Evolutionary conservation across 2,329 filamentous ascomycete species (phyloP), one percentile per base, ranked within the genome.

Genomic region (Claviceps sp.): DNA sequence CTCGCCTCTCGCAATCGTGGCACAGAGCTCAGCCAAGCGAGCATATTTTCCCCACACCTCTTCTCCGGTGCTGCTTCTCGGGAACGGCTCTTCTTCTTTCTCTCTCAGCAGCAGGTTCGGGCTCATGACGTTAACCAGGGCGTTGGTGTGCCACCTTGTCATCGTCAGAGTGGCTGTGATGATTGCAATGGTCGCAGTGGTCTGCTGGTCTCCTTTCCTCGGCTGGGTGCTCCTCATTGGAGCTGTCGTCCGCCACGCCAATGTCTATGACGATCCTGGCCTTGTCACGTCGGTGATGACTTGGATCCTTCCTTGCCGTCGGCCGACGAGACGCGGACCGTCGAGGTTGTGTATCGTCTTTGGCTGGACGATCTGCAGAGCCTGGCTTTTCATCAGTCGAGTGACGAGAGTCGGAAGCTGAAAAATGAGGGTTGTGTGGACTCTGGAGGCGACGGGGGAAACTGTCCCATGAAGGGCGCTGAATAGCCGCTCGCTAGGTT

Each of bases 1-100:
- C n/a, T n/a, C n/a, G n/a, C n/a, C n/a, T n/a, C n/a, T n/a, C 7
- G 63, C 64, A 51, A 74, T 72, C 56, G 66, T 64, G 22, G 40
- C 39, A 4, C 22, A 34, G 8, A 46, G 39, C 8, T 58, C 55
- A 34, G 60, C 60, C 2, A 66, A 56, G 34, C 53, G 56, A 34
- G 56, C 39, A 4, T 49, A 43, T 6, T 44, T 29, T 17, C 37
- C 39, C 4, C 52, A 49, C 3, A n/a, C 61, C 20, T 61, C 17
- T 40, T n/a, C 17, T 55, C 2, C 60, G 58, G 37, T 63, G 60
- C 16, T 63, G 51, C 42, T 55, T 2, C 7, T 39, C 52, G 43
- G 36, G 7, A 29, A 29, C 55, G 29, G 52, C 53, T 8, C 36
- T 56, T 52, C 34, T 64, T 60, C 39, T 63, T 62, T 59, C 26